These are phyloP conservation scores for Brasenia schreberi DNA, from an alignment of 164 flowering plant genomes.

Conservation along the genomic window DNA sequence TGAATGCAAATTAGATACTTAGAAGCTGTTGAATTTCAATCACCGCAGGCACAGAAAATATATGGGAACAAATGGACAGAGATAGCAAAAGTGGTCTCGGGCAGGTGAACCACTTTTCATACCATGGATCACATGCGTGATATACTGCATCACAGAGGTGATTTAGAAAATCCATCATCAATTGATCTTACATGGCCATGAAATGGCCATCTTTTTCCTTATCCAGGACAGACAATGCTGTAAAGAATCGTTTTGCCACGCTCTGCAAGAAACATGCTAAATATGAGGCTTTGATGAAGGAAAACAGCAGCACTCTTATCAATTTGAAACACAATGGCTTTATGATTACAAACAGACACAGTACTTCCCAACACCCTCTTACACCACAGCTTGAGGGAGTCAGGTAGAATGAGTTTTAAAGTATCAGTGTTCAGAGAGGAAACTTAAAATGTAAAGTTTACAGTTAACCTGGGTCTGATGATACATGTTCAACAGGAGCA, in stretches of 20 bases:
- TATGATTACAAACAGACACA: constrained; percentile 25
- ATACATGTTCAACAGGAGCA: too few species aligned
- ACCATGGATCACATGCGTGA: too few species aligned
- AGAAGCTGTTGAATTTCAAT: background rate
- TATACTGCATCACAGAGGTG: too few species aligned
- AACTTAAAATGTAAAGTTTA: too few species aligned
- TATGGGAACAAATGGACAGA: constrained; percentile 98
- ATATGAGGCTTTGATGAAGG: constrained; percentile 60
- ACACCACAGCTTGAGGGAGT: constrained; percentile 38
- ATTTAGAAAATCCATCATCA: too few species aligned
- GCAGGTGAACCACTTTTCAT: constrained; percentile 55
- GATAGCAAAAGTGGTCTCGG: constrained; percentile 96
- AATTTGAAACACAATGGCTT: constrained; percentile 56
- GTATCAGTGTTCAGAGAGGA: too few species aligned
- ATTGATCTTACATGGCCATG: too few species aligned
- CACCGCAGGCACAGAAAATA: constrained; percentile 77
- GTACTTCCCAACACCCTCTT: constrained; percentile 20
- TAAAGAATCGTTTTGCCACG: constrained; percentile 88
- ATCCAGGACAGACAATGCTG: constrained; percentile 95
- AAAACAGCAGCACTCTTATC: constrained; percentile 38
- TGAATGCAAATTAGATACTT: too few species aligned
- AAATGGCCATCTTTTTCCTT: background rate
- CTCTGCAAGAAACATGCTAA: constrained; percentile 90
- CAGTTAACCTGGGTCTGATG: too few species aligned
- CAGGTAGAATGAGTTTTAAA: constrained; percentile 30